Evolutionary conservation across 768 basidiomycete genomes (phyloP), one percentile per base, ranked within the genome.

Genomic region (Sporobolomyces pararoseus): DNA sequence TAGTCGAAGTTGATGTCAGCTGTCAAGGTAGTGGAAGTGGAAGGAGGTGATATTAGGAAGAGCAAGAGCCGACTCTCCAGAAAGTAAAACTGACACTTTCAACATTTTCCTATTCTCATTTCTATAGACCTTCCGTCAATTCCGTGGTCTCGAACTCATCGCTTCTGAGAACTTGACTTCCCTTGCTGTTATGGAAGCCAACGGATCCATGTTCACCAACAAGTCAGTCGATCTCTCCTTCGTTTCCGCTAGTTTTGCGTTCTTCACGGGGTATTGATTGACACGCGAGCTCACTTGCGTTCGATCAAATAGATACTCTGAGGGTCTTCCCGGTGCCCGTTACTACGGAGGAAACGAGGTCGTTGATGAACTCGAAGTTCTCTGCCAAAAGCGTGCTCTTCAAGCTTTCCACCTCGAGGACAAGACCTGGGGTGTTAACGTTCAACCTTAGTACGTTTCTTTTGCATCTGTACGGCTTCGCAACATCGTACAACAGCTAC

Each of bases 81-180:
- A n/a, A n/a, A n/a, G n/a, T n/a, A 23, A 42, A 27, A 37, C 57
- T 47, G 7, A 25, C n/a, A n/a, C n/a, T n/a, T n/a, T 31, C 10
- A 23, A 16, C 44, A n/a, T 42, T 34, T 17, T n/a, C 47, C 31
- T 42, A 25, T 9, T 16, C 46, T 49, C 34, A 13, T 25, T 29
- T 59, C 23, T 23, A 12, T 92, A 98, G 84, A 95, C 91, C 81
- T 98, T 93, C 94, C 83, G 95, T 76, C 95, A 97, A 84, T 95
- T 88, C 80, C 90, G 91, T 54, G 95, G 95, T 65, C 87, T 99
- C 71, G 96, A 98, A 82, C 89, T 99, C 79, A 98, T 99, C 79
- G 96, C 96, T 63, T 97, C 95, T 68, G 96, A 98, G 95, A 98
- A 98, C 83, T 82, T 99, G 84, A 98, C 96, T 68, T 92, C 91